These are phyloP conservation scores for Clonostachys sp. DNA, from an alignment of 2,329 filamentous ascomycete genomes.

Conservation along the genomic window DNA sequence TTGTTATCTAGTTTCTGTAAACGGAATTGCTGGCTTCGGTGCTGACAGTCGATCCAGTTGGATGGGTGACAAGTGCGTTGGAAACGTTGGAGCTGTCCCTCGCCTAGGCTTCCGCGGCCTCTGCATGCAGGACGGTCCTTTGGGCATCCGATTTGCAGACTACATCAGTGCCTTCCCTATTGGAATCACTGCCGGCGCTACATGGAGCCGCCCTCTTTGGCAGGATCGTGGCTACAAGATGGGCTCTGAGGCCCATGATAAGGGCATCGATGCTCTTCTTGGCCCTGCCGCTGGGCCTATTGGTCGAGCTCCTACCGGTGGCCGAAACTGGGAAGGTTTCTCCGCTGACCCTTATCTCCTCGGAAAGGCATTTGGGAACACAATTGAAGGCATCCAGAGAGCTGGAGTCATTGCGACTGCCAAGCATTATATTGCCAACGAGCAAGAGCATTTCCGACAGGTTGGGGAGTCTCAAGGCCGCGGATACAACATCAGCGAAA, in stretches of 20 bases:
- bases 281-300: conserved; percentile 41
- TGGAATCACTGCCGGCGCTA: conserved; percentile 76
- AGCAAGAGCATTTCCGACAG: conserved; percentile 76
- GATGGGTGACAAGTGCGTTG: conserved; percentile 67
- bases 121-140: conserved; percentile 84
- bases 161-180: conserved; percentile 79
- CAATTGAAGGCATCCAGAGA: conserved; percentile 75
- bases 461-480: conserved; percentile 43
- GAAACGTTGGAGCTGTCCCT: conserved; percentile 67
- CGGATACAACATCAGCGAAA: conserved; percentile 59
- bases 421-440: conserved; percentile 72
- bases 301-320: conserved; percentile 38
- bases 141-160: conserved; percentile 74
- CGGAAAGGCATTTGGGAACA: conserved; percentile 67
- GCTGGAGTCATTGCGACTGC: conserved; percentile 79
- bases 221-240: conserved; percentile 40
- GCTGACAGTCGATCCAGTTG: conserved; percentile 16
- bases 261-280: conserved; percentile 72
- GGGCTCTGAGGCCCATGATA: conserved; percentile 62
- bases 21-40: conserved; percentile 13
- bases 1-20: conserved; percentile 4
- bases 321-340: conserved; percentile 62
- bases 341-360: conserved; percentile 71
- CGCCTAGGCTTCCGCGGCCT: conserved; percentile 65
- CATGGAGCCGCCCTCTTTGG: conserved; percentile 72